A percentile compares a stretch with the other conserved stretches of the same genome.
phyloP scores from a whole-genome alignment of 768 basidiomycete genomes.

The Tylopilus felleus region DNA sequence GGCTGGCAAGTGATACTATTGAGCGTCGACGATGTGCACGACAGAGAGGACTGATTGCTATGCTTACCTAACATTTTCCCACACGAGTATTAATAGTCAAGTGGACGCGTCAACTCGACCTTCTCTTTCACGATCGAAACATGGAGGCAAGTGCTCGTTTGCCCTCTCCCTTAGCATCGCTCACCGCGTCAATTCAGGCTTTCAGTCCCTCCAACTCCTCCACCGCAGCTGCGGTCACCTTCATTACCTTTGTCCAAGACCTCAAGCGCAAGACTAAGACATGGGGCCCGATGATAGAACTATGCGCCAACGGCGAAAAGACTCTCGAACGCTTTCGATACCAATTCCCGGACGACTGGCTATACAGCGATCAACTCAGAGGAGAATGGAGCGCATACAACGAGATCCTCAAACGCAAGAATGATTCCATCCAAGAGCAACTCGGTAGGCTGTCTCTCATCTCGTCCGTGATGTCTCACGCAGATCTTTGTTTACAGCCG shows the following conservation, averaged over 20 bases:
- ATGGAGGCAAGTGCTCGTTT: constrained; percentile 27
- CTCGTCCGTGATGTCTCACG: constrained; percentile 6
- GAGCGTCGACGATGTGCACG: constrained; percentile 8
- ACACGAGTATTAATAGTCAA: constrained; percentile 16
- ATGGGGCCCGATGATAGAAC: constrained; percentile 96
- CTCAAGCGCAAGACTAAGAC: constrained; percentile 94
- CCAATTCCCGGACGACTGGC: constrained; percentile 96
- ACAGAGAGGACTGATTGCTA: neutral
- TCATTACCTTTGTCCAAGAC: constrained; percentile 99
- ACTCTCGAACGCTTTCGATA: constrained; percentile 95
- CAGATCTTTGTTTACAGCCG: constrained; percentile 49
- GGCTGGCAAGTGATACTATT: constrained; percentile 29
- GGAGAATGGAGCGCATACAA: constrained; percentile 99
- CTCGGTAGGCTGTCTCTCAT: constrained; percentile 57
- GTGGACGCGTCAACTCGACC: constrained; percentile 18
- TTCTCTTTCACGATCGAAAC: constrained; percentile 15
- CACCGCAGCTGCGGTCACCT: constrained; percentile 96
- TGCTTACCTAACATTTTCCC: constrained; percentile 25
- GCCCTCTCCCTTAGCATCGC: neutral
- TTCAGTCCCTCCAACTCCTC: constrained; percentile 83
- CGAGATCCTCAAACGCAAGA: constrained; percentile 96
- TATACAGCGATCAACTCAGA: constrained; percentile 94
- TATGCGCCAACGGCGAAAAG: constrained; percentile 94
- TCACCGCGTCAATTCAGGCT: constrained; percentile 37
- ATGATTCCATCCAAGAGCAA: constrained; percentile 97